Base-by-base conservation (phyloP, 164 flowering plant species). In the Aristolochia contorta region DNA sequence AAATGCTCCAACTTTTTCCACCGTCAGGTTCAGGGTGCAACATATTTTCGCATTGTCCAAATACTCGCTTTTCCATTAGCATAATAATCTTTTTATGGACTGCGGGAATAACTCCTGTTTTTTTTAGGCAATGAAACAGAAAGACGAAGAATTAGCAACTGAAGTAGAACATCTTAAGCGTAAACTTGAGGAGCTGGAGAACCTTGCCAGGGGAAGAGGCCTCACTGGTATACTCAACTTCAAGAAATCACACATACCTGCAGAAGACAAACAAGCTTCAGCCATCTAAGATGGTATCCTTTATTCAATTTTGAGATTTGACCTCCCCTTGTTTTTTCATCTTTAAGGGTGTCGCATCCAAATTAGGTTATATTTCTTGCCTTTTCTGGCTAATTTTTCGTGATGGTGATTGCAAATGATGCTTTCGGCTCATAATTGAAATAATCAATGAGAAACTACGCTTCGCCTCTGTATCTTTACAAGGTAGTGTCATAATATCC, bases 141-240 rank as follows among this genome's bases (percentile, higher is more conserved):
- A 77, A 64, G 81, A 82, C 47, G 91, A 86, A 56, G 75, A 66
- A 5, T 69, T 84, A 49, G 67, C 75, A 10, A 72, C 47, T 68
- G 87, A 88, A 76, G 43, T 86, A 52, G 86, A 80, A 72, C 73
- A 62, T 57, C 75, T 87, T 16, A 77, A 69, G 79, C 77, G 70
- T 24, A 80, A 75, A 71, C 48, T 84, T 16, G 74, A 68, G 59
- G 88, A 84, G 57, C 41, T 87, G 47, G 86, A 85, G 65, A 77
- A 76, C 45, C 82, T 84, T 25, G 80, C 86, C 16, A 77, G 68
- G 67, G 77, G 73, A 53, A 75, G 71, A 62, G 90, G 89, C 33
- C 82, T 84, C 16, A 24, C 69, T 45, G 83, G 93, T 43, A 27
- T 80, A 32, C 74, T 86, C 60, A 69, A 70, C 49, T 66, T 86